Conservation (phyloP, 1,284 basidiomycete genomes). For the Boletellus deceptivus region DNA sequence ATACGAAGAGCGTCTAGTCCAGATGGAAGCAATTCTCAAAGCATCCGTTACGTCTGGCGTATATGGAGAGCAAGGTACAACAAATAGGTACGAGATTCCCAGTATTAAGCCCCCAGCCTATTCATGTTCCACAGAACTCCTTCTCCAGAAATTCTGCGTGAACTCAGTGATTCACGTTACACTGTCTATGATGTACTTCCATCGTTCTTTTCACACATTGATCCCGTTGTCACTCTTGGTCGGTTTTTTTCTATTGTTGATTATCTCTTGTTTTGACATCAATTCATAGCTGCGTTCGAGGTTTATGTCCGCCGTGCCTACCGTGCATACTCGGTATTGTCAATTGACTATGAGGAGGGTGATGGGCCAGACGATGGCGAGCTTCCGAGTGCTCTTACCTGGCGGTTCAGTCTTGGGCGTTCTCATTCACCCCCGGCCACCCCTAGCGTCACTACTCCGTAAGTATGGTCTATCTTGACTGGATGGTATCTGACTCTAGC, state of each 20-base stretch:
- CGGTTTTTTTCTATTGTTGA: slow-evolving; percentile 21
- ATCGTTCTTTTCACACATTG: slow-evolving; percentile 88
- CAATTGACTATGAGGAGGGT: slow-evolving; percentile 92
- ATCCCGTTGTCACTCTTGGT: slow-evolving; percentile 85
- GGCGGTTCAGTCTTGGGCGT: slow-evolving; percentile 92
- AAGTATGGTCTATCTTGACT: slow-evolving; percentile 27
- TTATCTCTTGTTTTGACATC: slow-evolving; percentile 7
- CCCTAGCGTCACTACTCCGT: slow-evolving; percentile 70
- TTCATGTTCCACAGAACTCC: slow-evolving; percentile 54
- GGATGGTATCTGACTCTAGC: slow-evolving; percentile 18
- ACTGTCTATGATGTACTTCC: slow-evolving; percentile 97
- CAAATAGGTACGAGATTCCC: slow-evolving; percentile 48
- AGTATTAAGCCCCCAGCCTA: background rate
- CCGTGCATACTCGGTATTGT: slow-evolving; percentile 89
- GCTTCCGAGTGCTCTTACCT: slow-evolving; percentile 77
- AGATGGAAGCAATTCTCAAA: slow-evolving; percentile 95
- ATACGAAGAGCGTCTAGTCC: slow-evolving; percentile 88
- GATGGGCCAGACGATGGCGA: slow-evolving; percentile 78
- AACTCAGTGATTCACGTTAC: slow-evolving; percentile 94
- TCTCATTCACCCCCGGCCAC: slow-evolving; percentile 84
- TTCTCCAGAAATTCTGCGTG: slow-evolving; percentile 83
- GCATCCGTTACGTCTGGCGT: slow-evolving; percentile 82
- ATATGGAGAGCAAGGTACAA: slow-evolving; percentile 83
- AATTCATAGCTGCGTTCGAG: slow-evolving; percentile 79
- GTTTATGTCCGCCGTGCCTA: slow-evolving; percentile 97